phyloP scores from a whole-genome alignment of 2,329 filamentous ascomycete species.

The Rachicladosporium sp. region DNA sequence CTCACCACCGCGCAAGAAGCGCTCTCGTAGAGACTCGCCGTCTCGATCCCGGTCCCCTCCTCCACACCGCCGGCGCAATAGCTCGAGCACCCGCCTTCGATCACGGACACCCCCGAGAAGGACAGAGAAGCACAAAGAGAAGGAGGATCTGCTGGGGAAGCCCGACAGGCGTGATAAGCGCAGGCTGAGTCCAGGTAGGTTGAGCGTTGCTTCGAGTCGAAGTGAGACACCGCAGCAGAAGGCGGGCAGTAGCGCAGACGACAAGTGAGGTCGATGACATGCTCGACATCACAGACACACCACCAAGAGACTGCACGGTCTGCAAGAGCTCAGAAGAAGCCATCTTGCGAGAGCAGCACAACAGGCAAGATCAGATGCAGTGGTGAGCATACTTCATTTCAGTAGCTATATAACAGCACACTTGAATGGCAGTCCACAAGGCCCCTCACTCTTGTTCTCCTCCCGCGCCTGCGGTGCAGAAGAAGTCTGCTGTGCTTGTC shows the following conservation, averaged over 20 bases:
- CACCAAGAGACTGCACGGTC: too few relatives aligned
- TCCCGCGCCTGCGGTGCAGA: conserved; percentile 23
- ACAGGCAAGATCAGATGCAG: too few relatives aligned
- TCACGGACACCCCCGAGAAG: conserved; percentile 3
- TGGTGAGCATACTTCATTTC: too few relatives aligned
- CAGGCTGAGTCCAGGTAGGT: conserved; percentile 2
- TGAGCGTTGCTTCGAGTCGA: too few relatives aligned
- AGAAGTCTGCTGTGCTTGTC: conserved; percentile 12
- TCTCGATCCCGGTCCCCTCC: conserved; percentile 10
- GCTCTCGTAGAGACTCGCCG: conserved; percentile 9
- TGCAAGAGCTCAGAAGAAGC: too few relatives aligned
- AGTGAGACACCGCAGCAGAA: too few relatives aligned
- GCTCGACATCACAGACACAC: too few relatives aligned
- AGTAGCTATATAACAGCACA: conserved; percentile 50
- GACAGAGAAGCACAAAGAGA: conserved; percentile 1
- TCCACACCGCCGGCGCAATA: conserved; percentile 2
- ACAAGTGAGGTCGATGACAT: too few relatives aligned
- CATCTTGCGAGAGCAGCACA: too few relatives aligned
- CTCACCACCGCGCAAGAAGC: conserved; percentile 14
- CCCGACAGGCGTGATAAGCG: conserved; percentile 3
- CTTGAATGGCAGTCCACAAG: conserved; percentile 66
- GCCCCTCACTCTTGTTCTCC: conserved; percentile 49
- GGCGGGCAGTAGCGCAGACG: too few relatives aligned
- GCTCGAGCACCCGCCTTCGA: conserved; percentile 1
- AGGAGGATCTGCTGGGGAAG: background rate